Evolutionary conservation across 169 alveolate species (phyloP), one percentile per base, ranked within the genome.

Genomic region (Miamiensis avidus): DNA sequence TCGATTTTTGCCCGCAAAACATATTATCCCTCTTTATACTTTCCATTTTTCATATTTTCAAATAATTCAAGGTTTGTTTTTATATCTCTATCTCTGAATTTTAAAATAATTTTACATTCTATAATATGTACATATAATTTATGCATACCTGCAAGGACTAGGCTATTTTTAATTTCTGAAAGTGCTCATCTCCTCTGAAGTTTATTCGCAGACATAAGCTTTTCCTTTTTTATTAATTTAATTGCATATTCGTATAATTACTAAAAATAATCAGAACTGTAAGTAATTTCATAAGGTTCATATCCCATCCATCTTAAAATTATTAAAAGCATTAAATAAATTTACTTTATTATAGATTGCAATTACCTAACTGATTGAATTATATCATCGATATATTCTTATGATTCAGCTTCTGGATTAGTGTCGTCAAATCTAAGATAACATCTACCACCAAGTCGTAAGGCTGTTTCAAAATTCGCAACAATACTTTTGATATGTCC

Each of bases 401-500:
- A 65, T 49, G 86, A 90, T 86, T 95, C 98, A 34, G 90, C 92
- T 49, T 87, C 95, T 31, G 98, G 98, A 88, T 95, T 95, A 25
- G 98, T 95, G 82, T 95, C 98, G 87, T 95, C 98, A 81, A 89
- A 93, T 91, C 97, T 91, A 64, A 95, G 76, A 86, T 95, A 95
- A 74, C 96, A 91, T 78, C 83, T 64, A 1, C 97, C 99, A 65
- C 97, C 97, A 88, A 94, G 96, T 82, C 93, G 94, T 86, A 93
- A 91, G 0, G 99, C 99, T 28, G 98, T 91, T 30, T 98, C 98
- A 88, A 98, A 99, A 91, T 98, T 98, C 79, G 99, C 96, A 87
- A 99, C 95, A 91, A 99, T 98, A 34, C 99, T 97, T 92, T 99
- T 99, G 15, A 99, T 99, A 94, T 99, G 99, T 0, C 99, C 99